Conservation (phyloP, 106 monocot species). For the Dendrobium officinale region DNA sequence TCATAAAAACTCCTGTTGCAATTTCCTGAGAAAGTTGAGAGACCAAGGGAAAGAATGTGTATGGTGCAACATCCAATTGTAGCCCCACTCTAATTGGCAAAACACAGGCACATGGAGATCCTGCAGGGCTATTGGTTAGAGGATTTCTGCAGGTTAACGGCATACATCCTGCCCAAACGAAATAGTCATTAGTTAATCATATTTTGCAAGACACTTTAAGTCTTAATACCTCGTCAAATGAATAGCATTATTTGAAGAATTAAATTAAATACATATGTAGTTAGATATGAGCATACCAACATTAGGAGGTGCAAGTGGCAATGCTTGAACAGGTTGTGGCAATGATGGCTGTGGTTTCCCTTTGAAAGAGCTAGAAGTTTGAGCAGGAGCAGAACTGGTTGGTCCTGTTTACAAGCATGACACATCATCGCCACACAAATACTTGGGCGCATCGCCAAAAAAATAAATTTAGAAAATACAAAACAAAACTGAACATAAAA, state of each 20-base stretch:
- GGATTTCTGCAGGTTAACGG: slow-evolving; percentile 44
- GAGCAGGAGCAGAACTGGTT: neutral
- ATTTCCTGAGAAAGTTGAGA: slow-evolving; percentile 78
- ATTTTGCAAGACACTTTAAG: neutral
- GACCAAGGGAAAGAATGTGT: slow-evolving; percentile 78
- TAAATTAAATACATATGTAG: neutral
- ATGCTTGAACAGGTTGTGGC: neutral
- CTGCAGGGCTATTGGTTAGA: slow-evolving; percentile 56
- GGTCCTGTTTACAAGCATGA: neutral
- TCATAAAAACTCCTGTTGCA: slow-evolving; percentile 57
- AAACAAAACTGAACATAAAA: no score
- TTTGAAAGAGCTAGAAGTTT: neutral
- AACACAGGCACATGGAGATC: slow-evolving; percentile 73
- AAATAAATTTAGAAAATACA: neutral
- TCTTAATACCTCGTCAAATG: neutral
- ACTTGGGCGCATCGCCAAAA: neutral
- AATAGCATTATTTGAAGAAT: neutral
- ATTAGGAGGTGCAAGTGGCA: neutral
- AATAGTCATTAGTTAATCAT: neutral
- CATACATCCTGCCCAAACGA: slow-evolving; percentile 48
- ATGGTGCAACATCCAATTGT: slow-evolving; percentile 49
- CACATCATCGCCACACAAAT: neutral
- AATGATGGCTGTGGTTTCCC: neutral
- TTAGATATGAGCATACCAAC: neutral
- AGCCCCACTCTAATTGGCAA: slow-evolving; percentile 74